A percentile compares a stretch with the other conserved stretches of the same genome.
These are phyloP conservation scores for Juglanconis sp. DNA, from an alignment of 2,329 filamentous ascomycete genomes.

Conservation along the genomic window DNA sequence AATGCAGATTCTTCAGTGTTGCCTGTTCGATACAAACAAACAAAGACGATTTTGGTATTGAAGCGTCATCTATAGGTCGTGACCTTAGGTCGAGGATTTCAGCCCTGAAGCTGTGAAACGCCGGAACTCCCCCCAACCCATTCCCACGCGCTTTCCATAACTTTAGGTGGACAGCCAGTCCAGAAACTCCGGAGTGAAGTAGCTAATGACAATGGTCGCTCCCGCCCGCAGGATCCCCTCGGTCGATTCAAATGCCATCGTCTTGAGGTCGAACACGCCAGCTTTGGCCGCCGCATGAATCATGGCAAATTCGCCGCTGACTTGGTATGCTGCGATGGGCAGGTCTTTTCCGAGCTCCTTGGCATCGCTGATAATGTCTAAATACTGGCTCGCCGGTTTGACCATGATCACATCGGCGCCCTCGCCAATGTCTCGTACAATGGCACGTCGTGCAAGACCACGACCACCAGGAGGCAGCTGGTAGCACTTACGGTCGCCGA, in stretches of 20 bases:
- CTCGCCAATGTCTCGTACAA: conserved; percentile 84
- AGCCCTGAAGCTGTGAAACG: conserved; percentile 5
- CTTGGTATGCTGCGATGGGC: conserved; percentile 93
- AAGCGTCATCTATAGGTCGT: conserved; percentile 1
- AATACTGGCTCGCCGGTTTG: conserved; percentile 91
- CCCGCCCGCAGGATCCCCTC: conserved; percentile 91
- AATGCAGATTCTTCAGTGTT: background rate
- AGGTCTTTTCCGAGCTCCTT: conserved; percentile 91
- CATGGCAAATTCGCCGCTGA: conserved; percentile 97
- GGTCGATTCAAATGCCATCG: conserved; percentile 92
- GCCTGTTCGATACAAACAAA: background rate
- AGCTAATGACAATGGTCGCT: conserved; percentile 88
- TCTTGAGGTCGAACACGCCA: conserved; percentile 90
- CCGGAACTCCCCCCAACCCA: conserved; percentile 7
- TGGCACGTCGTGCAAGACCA: conserved; percentile 86
- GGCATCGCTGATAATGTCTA: conserved; percentile 96
- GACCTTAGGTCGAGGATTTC: background rate
- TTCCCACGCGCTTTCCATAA: background rate
- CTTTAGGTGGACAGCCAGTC: conserved; percentile 59
- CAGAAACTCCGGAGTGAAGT: conserved; percentile 82
- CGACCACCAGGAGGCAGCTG: conserved; percentile 91
- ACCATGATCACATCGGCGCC: conserved; percentile 99
- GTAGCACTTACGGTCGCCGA: conserved; percentile 95
- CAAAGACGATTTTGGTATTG: background rate
- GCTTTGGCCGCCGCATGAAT: conserved; percentile 94